Conservation (phyloP, 208 protist genomes). For the Leishmania lainsoni region DNA sequence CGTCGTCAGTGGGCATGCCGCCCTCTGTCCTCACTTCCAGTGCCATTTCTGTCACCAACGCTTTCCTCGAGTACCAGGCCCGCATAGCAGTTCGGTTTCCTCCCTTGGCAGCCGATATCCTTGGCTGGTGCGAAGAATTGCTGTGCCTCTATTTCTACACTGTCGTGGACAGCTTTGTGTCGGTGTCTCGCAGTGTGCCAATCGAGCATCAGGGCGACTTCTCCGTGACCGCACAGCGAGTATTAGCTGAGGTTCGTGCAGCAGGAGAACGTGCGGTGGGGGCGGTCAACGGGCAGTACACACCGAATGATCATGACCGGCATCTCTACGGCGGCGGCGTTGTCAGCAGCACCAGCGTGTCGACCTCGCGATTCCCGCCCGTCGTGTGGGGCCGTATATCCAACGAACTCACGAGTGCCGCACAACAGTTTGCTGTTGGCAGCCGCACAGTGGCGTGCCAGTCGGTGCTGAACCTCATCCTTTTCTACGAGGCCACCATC, state of each 20-base stretch:
- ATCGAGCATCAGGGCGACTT: slow-evolving; percentile 82
- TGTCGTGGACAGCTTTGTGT: slow-evolving; percentile 87
- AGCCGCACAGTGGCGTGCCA: slow-evolving; percentile 67
- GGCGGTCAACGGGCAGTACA: slow-evolving; percentile 38
- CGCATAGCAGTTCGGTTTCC: slow-evolving; percentile 77
- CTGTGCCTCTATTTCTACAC: slow-evolving; percentile 78
- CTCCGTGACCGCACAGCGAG: slow-evolving; percentile 42
- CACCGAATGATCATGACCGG: slow-evolving; percentile 14
- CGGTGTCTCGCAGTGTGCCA: slow-evolving; percentile 65
- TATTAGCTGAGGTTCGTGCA: slow-evolving; percentile 54
- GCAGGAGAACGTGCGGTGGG: slow-evolving; percentile 45
- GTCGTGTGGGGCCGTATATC: slow-evolving; percentile 65
- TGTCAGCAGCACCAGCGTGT: slow-evolving; percentile 1
- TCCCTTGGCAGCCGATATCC: slow-evolving; percentile 66
- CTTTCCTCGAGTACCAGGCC: slow-evolving; percentile 75
- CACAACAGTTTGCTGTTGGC: slow-evolving; percentile 68
- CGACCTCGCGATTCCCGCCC: slow-evolving; percentile 55
- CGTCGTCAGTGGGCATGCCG: slow-evolving; percentile 27
- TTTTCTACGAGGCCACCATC: slow-evolving; percentile 63
- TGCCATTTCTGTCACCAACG: slow-evolving; percentile 59
- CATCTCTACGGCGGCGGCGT: slow-evolving; percentile 6
- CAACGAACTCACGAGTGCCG: slow-evolving; percentile 48
- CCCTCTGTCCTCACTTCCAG: slow-evolving; percentile 62
- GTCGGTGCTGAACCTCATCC: slow-evolving; percentile 59
- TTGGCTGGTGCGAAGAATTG: slow-evolving; percentile 75